phyloP scores from a whole-genome alignment of 768 basidiomycete species.

The Suillus clintonianus region DNA sequence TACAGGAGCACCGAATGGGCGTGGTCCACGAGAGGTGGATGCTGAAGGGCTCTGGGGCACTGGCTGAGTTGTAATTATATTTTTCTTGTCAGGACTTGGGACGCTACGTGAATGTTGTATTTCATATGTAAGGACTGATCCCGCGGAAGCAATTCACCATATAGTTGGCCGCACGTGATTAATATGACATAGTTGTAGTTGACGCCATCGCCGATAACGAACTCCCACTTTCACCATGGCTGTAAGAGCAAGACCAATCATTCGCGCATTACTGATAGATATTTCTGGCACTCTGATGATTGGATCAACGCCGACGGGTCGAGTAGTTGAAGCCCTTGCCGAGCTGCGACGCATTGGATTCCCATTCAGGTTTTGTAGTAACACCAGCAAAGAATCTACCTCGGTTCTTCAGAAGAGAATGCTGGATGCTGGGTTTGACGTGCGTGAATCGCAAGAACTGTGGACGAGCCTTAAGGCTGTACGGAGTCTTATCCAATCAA shows the following conservation, averaged over 20 bases:
- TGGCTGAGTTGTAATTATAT: constrained; percentile 10
- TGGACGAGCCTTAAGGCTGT: constrained; percentile 70
- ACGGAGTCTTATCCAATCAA: constrained; percentile 42
- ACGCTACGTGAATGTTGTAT: background rate
- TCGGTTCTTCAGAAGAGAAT: constrained; percentile 44
- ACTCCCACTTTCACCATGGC: constrained; percentile 6
- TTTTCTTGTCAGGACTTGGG: background rate
- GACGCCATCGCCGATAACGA: too few relatives aligned
- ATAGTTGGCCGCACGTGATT: background rate
- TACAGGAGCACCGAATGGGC: constrained; percentile 3
- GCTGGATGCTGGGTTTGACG: constrained; percentile 49
- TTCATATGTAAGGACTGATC: too few relatives aligned
- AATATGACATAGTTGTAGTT: too few relatives aligned
- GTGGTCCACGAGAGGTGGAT: constrained; percentile 43
- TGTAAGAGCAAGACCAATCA: constrained; percentile 33
- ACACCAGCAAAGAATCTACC: constrained; percentile 68
- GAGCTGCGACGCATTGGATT: constrained; percentile 34
- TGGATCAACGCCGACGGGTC: constrained; percentile 47
- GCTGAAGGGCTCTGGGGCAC: constrained; percentile 41
- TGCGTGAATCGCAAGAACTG: constrained; percentile 42
- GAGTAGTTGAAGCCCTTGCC: constrained; percentile 36
- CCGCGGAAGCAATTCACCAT: too few relatives aligned
- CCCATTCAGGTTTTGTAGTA: constrained; percentile 63
- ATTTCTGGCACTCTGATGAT: constrained; percentile 69
- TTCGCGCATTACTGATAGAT: constrained; percentile 61